A percentile compares a stretch with the other conserved stretches of the same genome.
Evolutionary conservation across 768 basidiomycete genomes (phyloP).

Genomic region (Suillus variegatus): DNA sequence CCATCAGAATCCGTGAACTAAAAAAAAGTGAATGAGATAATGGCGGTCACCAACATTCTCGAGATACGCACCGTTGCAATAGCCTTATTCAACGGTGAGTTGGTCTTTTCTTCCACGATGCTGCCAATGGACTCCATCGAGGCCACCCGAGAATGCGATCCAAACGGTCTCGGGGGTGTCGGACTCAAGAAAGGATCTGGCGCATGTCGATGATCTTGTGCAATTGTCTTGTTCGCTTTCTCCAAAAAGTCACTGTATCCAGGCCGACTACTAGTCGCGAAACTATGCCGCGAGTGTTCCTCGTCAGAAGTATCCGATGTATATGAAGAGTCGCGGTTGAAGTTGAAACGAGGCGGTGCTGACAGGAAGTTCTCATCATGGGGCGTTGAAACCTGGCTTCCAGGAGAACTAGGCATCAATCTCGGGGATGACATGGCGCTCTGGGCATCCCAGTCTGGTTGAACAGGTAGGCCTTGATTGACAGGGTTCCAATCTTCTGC

Average conservation of each 20-base stretch:
- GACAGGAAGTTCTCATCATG: conserved; percentile 43
- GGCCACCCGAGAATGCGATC: conserved; percentile 72
- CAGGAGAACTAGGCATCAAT: conserved; percentile 55
- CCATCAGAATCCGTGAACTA: conserved; percentile 95
- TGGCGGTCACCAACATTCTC: not conserved
- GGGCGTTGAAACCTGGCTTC: conserved; percentile 60
- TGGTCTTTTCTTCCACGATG: conserved; percentile 88
- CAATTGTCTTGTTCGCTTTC: conserved; percentile 82
- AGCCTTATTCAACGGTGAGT: conserved; percentile 92
- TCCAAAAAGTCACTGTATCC: conserved; percentile 82
- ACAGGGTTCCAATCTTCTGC: conserved; percentile 83
- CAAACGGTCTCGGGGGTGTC: conserved; percentile 72
- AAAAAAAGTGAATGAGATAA: conserved; percentile 9
- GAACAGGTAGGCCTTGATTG: conserved; percentile 59
- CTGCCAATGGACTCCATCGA: conserved; percentile 92
- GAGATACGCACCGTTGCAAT: conserved; percentile 69
- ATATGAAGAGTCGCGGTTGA: conserved; percentile 28
- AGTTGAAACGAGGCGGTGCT: conserved; percentile 31
- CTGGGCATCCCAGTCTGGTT: conserved; percentile 77
- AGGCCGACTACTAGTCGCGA: conserved; percentile 30
- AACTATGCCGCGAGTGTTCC: conserved; percentile 47
- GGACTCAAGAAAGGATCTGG: conserved; percentile 86
- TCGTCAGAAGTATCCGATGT: conserved; percentile 62
- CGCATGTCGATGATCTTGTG: conserved; percentile 71
- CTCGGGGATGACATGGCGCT: conserved; percentile 48